Evolutionary conservation across 2,329 filamentous ascomycete species (phyloP).

Genomic region (Aureobasidium namibiae): DNA sequence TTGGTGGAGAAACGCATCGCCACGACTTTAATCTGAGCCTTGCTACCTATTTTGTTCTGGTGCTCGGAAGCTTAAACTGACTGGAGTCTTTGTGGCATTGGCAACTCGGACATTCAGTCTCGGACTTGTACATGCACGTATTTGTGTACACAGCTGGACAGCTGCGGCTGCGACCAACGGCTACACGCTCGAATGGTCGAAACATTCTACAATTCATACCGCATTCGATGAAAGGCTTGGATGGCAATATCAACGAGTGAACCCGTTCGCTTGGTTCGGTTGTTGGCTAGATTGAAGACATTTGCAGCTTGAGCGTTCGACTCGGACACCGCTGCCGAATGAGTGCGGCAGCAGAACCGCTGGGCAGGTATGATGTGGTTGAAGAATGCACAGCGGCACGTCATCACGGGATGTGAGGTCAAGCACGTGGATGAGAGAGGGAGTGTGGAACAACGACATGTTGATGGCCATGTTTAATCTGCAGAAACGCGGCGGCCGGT

Average conservation of each 20-base stretch:
- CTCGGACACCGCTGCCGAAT: background rate
- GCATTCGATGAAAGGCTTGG: background rate
- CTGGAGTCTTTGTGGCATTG: background rate
- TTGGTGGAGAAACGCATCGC: constrained; percentile 4
- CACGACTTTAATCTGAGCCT: constrained; percentile 7
- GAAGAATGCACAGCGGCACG: background rate
- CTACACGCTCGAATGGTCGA: background rate
- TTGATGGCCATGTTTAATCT: background rate
- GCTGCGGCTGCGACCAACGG: background rate
- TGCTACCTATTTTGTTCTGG: background rate
- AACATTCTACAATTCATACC: background rate
- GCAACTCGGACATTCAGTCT: constrained; percentile 1
- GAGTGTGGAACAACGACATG: background rate
- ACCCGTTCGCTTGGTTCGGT: constrained; percentile 2
- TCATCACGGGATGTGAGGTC: background rate
- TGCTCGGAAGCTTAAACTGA: constrained; percentile 7
- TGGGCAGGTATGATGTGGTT: background rate
- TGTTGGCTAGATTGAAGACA: background rate
- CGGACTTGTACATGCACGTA: background rate
- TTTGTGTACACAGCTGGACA: constrained; percentile 6
- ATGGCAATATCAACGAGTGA: background rate
- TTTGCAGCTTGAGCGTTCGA: background rate
- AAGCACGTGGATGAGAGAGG: background rate
- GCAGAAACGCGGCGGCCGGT: background rate
- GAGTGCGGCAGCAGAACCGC: background rate